Conservation (phyloP, 805 yeast species). For the Ogataea salicorniae region DNA sequence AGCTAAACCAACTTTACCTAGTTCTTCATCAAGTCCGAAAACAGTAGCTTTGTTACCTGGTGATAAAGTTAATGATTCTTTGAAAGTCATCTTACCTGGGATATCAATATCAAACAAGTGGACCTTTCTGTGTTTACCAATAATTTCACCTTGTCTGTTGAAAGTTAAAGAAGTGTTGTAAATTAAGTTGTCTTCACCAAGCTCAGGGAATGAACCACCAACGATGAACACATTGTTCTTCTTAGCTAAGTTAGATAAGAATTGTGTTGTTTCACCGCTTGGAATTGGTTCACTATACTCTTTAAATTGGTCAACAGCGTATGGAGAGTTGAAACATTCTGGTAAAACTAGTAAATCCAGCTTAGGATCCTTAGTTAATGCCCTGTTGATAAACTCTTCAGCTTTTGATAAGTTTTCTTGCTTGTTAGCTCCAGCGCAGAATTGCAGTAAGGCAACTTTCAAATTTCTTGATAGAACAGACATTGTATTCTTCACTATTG, state of each 20-base stretch:
- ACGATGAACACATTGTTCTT: constrained; percentile 58
- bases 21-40: constrained; percentile 49
- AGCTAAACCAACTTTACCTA: constrained; percentile 77
- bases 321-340: constrained; percentile 96
- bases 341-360: constrained; percentile 82
- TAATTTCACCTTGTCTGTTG: constrained; percentile 62
- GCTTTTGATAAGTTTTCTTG: constrained; percentile 70
- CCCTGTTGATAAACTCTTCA: constrained; percentile 55
- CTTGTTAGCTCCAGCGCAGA: constrained; percentile 79
- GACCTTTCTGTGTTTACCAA: constrained; percentile 86
- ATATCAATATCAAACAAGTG: constrained; percentile 91
- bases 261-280: constrained; percentile 57
- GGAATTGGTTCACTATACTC: constrained; percentile 89
- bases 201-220: constrained; percentile 93
- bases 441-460: constrained; percentile 80
- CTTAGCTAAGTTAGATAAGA: constrained; percentile 63
- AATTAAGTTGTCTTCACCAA: constrained; percentile 49
- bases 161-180: constrained; percentile 77
- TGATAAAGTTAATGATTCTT: constrained; percentile 69
- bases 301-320: constrained; percentile 78
- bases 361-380: constrained; percentile 46
- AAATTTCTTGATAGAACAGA: constrained; percentile 45
- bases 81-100: constrained; percentile 84
- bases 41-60: constrained; percentile 84
- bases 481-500: constrained; percentile 9